A percentile compares a stretch with the other conserved stretches of the same genome.
Evolutionary conservation across 441 rosid genomes (phyloP).

Genomic region (Adansonia rubrostipa): DNA sequence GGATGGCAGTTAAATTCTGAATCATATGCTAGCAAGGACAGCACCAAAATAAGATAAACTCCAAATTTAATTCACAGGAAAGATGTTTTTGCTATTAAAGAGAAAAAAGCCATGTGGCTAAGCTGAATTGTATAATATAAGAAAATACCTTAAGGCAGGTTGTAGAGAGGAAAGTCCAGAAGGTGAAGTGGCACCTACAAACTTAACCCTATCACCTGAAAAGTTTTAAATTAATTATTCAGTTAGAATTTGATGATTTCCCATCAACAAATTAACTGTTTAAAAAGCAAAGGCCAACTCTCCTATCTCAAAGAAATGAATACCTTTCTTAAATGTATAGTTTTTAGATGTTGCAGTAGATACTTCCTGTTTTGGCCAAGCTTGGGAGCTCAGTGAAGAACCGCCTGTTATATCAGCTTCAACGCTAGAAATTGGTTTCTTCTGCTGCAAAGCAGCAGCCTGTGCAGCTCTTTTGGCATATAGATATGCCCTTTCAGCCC

Average conservation of each 20-base stretch:
- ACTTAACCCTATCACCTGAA: slow-evolving; percentile 95
- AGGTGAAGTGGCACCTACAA: slow-evolving; percentile 51
- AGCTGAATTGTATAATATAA: background rate
- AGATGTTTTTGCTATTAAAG: background rate
- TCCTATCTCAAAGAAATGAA: background rate
- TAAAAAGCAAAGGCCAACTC: slow-evolving; percentile 16
- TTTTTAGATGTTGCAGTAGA: slow-evolving; percentile 94
- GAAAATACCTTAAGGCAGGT: slow-evolving; percentile 53
- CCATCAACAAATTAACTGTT: slow-evolving; percentile 13
- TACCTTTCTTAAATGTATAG: slow-evolving; percentile 84
- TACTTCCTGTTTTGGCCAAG: slow-evolving; percentile 83
- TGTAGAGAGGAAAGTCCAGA: slow-evolving; percentile 59
- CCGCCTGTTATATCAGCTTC: slow-evolving; percentile 98
- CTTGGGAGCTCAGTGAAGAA: slow-evolving; percentile 70
- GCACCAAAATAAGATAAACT: background rate
- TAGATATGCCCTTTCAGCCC: slow-evolving; percentile 69
- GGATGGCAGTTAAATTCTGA: background rate
- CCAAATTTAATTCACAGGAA: background rate
- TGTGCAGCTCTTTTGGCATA: slow-evolving; percentile 78
- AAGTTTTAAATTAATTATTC: slow-evolving; percentile 24
- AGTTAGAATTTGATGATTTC: slow-evolving; percentile 23
- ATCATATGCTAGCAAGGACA: background rate
- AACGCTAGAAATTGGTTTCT: slow-evolving; percentile 88
- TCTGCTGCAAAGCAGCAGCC: slow-evolving; percentile 65
- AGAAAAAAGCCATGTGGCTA: background rate